Evolutionary conservation across 805 yeast genomes (phyloP).

Genomic region (Scheffersomyces coipomensis): DNA sequence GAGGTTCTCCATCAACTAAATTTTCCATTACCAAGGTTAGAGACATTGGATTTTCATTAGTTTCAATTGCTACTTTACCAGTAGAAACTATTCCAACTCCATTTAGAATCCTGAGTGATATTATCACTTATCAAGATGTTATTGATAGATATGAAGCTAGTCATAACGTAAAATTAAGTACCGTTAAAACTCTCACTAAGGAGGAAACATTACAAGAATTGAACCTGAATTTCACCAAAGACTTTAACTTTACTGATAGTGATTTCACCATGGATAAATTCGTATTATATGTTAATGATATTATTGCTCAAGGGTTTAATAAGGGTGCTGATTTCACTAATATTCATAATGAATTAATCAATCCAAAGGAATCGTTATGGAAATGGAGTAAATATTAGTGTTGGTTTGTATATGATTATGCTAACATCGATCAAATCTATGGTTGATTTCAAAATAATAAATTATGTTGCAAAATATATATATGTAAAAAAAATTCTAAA

Average conservation of each 20-base stretch:
- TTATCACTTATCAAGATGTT: slow-evolving; percentile 37
- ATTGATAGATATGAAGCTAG: slow-evolving; percentile 38
- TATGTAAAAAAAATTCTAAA: too few species aligned
- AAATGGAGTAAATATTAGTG: slow-evolving; percentile 29
- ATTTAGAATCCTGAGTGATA: slow-evolving; percentile 42
- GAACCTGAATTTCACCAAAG: too few species aligned
- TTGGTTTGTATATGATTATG: too few species aligned
- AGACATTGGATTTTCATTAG: slow-evolving; percentile 47
- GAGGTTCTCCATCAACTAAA: slow-evolving; percentile 39
- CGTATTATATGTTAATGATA: not conserved
- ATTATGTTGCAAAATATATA: too few species aligned
- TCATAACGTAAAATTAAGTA: too few species aligned
- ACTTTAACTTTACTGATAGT: too few species aligned
- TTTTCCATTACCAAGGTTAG: slow-evolving; percentile 32
- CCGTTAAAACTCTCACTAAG: too few species aligned
- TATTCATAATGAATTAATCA: slow-evolving; percentile 31
- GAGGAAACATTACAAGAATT: too few species aligned
- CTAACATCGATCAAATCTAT: too few species aligned
- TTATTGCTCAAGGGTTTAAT: slow-evolving; percentile 18
- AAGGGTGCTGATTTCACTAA: slow-evolving; percentile 17
- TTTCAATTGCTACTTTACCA: slow-evolving; percentile 33
- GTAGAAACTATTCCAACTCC: slow-evolving; percentile 41
- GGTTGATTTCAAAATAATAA: too few species aligned
- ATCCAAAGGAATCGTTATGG: slow-evolving; percentile 37
- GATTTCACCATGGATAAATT: too few species aligned